phyloP scores from a whole-genome alignment of 2,329 filamentous ascomycete species.

The Chaetomium olivaceum region DNA sequence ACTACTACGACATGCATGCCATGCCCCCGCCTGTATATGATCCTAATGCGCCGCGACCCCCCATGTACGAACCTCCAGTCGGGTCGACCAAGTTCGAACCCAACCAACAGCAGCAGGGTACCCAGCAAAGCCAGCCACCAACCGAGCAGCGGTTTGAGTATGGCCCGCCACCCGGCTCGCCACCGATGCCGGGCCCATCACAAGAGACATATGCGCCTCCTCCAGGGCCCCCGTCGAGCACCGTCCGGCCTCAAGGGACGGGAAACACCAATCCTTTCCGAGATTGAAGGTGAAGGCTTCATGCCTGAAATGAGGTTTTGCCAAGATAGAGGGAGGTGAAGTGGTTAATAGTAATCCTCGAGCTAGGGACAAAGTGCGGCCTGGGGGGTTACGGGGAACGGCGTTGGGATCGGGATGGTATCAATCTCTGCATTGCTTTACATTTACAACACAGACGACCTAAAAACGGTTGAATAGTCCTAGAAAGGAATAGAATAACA shows the following conservation, averaged over 20 bases:
- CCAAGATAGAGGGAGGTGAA: no score
- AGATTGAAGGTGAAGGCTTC: conserved; percentile 13
- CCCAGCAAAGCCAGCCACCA: conserved; percentile 33
- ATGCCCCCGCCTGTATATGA: conserved; percentile 61
- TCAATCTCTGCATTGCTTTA: conserved; percentile 3
- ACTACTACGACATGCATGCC: conserved; percentile 52
- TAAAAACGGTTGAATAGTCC: background rate
- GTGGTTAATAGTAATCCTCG: background rate
- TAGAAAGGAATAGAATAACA: conserved; percentile 12
- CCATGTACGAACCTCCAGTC: conserved; percentile 50
- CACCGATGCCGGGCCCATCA: conserved; percentile 31
- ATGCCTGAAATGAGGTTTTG: background rate
- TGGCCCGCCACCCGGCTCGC: conserved; percentile 52
- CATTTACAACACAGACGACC: conserved; percentile 5
- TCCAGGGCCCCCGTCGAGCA: conserved; percentile 20
- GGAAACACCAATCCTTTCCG: conserved; percentile 31
- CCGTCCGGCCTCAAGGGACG: conserved; percentile 30
- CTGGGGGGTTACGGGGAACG: background rate
- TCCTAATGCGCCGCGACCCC: conserved; percentile 52
- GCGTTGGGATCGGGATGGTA: conserved; percentile 5
- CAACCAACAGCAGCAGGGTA: conserved; percentile 43
- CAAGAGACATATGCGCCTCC: conserved; percentile 16
- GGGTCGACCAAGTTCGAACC: conserved; percentile 57
- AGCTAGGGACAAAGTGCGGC: background rate
- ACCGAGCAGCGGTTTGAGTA: conserved; percentile 37